A percentile compares a stretch with the other conserved stretches of the same genome.
These are phyloP conservation scores for Endocladia muricata DNA, from an alignment of 31 red algal species.

Conservation along the genomic window DNA sequence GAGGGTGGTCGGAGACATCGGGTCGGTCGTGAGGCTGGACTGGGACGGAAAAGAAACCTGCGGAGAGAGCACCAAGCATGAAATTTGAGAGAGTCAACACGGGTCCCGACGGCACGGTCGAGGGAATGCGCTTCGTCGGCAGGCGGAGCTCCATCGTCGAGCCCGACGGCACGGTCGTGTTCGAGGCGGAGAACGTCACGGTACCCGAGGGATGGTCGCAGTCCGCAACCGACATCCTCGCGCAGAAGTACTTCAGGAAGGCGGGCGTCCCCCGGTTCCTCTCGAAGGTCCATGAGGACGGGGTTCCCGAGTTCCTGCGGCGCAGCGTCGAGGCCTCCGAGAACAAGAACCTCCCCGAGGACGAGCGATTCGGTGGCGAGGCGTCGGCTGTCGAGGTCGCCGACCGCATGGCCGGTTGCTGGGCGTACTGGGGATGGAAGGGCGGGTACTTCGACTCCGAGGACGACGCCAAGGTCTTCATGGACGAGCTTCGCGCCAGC, in stretches of 20 bases:
- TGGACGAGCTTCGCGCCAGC: neutral
- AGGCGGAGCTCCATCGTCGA: too few species aligned
- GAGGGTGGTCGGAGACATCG: too few species aligned
- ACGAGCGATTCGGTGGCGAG: neutral
- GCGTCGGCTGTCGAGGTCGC: neutral
- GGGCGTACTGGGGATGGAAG: slow-evolving; percentile 1
- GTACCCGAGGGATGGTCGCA: too few species aligned
- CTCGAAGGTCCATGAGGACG: neutral
- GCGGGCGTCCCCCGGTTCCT: slow-evolving; percentile 9
- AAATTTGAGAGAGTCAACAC: too few species aligned
- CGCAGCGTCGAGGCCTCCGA: neutral
- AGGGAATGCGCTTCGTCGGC: too few species aligned
- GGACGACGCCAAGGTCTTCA: neutral
- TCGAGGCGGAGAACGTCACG: too few species aligned
- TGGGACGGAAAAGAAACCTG: too few species aligned
- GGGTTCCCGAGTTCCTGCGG: neutral
- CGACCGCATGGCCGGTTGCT: slow-evolving; percentile 5
- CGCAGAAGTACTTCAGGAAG: neutral
- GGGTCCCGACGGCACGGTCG: too few species aligned
- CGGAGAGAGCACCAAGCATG: too few species aligned
- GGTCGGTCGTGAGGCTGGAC: too few species aligned
- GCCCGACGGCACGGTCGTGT: too few species aligned
- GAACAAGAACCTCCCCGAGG: neutral
- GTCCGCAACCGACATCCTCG: too few species aligned
- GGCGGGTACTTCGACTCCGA: slow-evolving; percentile 7